Base-by-base conservation (phyloP, 495 filamentous ascomycete species). In the Parathielavia appendiculata region DNA sequence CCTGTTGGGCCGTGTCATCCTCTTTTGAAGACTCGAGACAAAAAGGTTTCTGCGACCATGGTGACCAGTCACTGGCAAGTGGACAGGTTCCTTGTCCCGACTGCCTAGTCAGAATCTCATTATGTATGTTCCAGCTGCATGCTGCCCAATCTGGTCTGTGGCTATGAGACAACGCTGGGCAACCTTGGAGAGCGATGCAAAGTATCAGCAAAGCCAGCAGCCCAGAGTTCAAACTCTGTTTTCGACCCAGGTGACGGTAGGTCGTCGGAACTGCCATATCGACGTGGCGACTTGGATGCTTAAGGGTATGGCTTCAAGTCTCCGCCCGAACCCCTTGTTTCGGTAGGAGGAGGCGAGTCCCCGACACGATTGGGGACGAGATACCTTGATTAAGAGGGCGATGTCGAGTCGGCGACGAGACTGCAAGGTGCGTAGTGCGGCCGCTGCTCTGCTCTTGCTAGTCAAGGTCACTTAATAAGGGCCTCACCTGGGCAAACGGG, bases 11-110 rank as follows among this genome's bases (percentile, higher is more conserved):
- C 13, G 35, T 9, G 36, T 53, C 17, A 11, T 43, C 9, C 1
- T 55, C 39, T 12, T 46, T 19, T 22, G 0, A 23, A 2, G 39
- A 26, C 19, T 36, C 40, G 5, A 35, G 40, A 20, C 53, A 55
- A 16, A 46, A 19, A 19, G 53, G 52, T 4, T 19, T 13, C 16
- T 55, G 41, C 46, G 30, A 55, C 53, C 41, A 55, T 8, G n/a
- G 23, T 2, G 30, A 45, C 40, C 26, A 36, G 9, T 55, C 41
- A 16, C 6, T 38, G 17, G 26, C 39, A 16, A 46, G 53, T 8
- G 53, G 26, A 26, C 53, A 55, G 2, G 17, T 16, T 34, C 23
- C 23, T 8, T 34, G 7, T 8, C 23, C 5, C 34, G 23, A 9
- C n/a, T 17, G 46, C 3, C 11, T 9, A 9, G 19, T 13, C 10